Evolutionary conservation across 1,284 basidiomycete species (phyloP), one percentile per base, ranked within the genome.

Genomic region (Cutaneotrichosporon sp.): DNA sequence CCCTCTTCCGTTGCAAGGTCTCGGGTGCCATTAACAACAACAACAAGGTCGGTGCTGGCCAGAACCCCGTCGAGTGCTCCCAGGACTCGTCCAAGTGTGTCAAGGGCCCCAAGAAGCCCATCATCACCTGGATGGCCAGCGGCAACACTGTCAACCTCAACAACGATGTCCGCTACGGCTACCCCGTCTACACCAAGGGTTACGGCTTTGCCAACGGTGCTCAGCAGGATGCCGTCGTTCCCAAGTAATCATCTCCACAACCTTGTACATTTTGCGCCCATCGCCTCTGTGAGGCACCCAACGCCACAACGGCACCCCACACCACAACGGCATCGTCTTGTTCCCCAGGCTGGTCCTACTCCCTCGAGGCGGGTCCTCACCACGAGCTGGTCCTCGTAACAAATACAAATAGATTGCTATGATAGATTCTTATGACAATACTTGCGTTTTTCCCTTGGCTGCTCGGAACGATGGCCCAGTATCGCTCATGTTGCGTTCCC

Each of bases 1-100:
- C 85, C 58, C 86, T 86, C 30, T 90, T 90, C 84, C 85, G 86
- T 69, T 91, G 90, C 81, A 84, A 85, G 56, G 81, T 90, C 52
- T 85, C 86, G 1, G 83, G 84, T 53, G 14, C 40, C 21, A 55
- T 46, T 10, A 46, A 60, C 60, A 80, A 63, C 4, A 50, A 57
- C 56, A 63, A 63, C 56, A 81, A 14, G 36, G 38, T 22, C 26
- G 30, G 21, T n/a, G 31, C 82, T 84, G 4, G 76, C 83, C 8
- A 81, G 81, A 69, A 76, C 59, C 53, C 70, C 16, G 50, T 51
- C 34, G 67, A 63, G 6, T 80, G 79, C 60, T 69, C 78, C 56
- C 70, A 70, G 51, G 73, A 65, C 55, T 30, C 60, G 42, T 53
- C 51, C 30, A 34, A 76, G 63, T 80, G 78, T 58, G 36, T 30